Evolutionary conservation across 345 rosid species (phyloP).

Genomic region (Bruguiera gymnorhiza): DNA sequence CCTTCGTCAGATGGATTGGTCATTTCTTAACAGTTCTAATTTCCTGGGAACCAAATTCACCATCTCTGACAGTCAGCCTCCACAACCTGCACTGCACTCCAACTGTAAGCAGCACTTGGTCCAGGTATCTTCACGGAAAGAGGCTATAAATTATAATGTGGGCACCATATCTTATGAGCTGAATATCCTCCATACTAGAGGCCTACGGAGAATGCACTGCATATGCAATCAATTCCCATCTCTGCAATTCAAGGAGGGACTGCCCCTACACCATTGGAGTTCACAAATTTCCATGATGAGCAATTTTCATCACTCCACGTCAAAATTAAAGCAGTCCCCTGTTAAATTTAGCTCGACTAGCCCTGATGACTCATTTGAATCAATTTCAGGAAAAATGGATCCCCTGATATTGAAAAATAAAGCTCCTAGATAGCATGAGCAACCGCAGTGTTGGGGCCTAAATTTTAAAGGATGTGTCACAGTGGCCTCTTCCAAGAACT

Average conservation of each 20-base stretch:
- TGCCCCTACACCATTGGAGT: constrained; percentile 50
- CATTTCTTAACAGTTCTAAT: constrained; percentile 62
- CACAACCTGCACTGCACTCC: constrained; percentile 26
- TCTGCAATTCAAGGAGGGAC: constrained; percentile 61
- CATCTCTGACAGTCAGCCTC: constrained; percentile 62
- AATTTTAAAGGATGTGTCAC: constrained; percentile 90
- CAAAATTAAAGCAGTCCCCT: constrained; percentile 38
- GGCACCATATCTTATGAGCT: constrained; percentile 70
- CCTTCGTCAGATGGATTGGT: constrained; percentile 11
- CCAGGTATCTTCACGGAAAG: constrained; percentile 43
- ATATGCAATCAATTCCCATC: constrained; percentile 53
- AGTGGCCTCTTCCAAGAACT: constrained; percentile 90
- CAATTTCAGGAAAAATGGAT: constrained; percentile 17
- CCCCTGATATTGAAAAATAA: constrained; percentile 73
- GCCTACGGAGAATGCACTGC: constrained; percentile 91
- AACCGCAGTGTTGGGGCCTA: constrained; percentile 89
- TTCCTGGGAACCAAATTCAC: constrained; percentile 87
- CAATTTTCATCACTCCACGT: constrained; percentile 18
- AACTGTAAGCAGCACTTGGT: constrained; percentile 27
- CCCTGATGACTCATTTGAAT: constrained; percentile 20
- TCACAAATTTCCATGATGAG: constrained; percentile 22
- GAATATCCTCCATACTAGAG: constrained; percentile 75
- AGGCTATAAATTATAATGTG: constrained; percentile 38
- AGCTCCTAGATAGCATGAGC: constrained; percentile 97
- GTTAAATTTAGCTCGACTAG: constrained; percentile 37